A percentile compares a stretch with the other conserved stretches of the same genome.
These are phyloP conservation scores for Cladorrhinum samala DNA, from an alignment of 495 filamentous ascomycete genomes.

Conservation along the genomic window DNA sequence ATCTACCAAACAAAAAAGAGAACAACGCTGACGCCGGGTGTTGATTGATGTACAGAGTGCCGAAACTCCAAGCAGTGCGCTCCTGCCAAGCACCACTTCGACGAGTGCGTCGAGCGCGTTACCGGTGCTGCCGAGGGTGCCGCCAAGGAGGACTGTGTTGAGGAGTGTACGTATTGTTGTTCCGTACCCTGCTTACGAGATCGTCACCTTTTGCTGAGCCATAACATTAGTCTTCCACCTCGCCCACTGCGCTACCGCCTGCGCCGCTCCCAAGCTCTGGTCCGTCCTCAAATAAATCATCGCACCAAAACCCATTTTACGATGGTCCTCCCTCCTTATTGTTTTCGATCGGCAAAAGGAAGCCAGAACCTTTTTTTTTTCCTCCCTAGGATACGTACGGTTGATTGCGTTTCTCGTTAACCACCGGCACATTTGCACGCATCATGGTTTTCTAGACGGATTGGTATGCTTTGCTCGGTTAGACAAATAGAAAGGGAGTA, in stretches of 20 bases:
- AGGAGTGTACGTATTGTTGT: conserved; percentile 76
- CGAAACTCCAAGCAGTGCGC: conserved; percentile 75
- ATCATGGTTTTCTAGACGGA: neutral
- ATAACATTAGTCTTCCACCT: conserved; percentile 89
- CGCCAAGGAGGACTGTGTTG: conserved; percentile 87
- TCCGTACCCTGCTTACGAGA: neutral
- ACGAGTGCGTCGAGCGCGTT: conserved; percentile 94
- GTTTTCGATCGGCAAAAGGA: neutral
- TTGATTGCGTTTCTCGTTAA: conserved; percentile 5
- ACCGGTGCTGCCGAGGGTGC: conserved; percentile 58
- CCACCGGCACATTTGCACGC: neutral
- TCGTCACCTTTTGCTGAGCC: too few species aligned
- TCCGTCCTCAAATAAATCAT: conserved; percentile 71
- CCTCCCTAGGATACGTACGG: conserved; percentile 2
- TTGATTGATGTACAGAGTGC: conserved; percentile 60
- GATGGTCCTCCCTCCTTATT: neutral
- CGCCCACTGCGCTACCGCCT: conserved; percentile 82
- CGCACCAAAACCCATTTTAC: neutral
- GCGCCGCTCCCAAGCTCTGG: conserved; percentile 95
- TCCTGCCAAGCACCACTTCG: conserved; percentile 91
- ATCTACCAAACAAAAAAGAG: neutral
- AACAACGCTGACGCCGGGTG: conserved; percentile 22
- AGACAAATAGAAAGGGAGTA: neutral
- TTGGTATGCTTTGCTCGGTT: neutral
- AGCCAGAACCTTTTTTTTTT: neutral